These are phyloP conservation scores for Plasmodium billcollinsi DNA, from an alignment of 169 alveolate genomes.

Conservation along the genomic window DNA sequence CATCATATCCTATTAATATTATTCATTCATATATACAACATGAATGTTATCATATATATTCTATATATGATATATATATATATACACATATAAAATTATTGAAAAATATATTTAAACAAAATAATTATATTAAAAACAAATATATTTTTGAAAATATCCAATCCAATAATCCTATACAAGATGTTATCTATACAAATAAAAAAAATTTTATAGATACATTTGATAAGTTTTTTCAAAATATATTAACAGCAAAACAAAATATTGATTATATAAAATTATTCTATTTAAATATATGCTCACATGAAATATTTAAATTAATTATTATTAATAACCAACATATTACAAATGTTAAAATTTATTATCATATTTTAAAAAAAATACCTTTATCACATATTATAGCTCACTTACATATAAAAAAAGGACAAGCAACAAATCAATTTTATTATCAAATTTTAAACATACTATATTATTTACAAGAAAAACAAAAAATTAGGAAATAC, in stretches of 20 bases:
- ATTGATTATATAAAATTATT: slow-evolving; percentile 41
- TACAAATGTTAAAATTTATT: slow-evolving; percentile 33
- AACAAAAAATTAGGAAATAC: not conserved
- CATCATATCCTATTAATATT: slow-evolving; percentile 18
- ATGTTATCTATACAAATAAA: slow-evolving; percentile 26
- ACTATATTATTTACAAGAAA: slow-evolving; percentile 22
- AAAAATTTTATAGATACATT: slow-evolving; percentile 21
- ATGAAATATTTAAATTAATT: slow-evolving; percentile 32
- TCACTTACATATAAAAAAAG: slow-evolving; percentile 2
- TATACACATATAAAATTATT: slow-evolving; percentile 36
- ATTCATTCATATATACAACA: slow-evolving; percentile 33
- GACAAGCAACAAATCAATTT: not conserved
- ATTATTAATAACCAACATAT: not conserved
- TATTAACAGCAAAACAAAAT: not conserved
- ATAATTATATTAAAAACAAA: slow-evolving; percentile 15
- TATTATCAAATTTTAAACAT: slow-evolving; percentile 14
- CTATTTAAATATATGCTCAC: slow-evolving; percentile 34
- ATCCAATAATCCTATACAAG: slow-evolving; percentile 25
- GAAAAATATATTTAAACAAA: slow-evolving; percentile 46
- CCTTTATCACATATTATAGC: not conserved
- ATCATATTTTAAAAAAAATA: slow-evolving; percentile 19
- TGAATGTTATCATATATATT: slow-evolving; percentile 7
- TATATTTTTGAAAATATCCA: slow-evolving; percentile 30
- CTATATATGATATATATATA: slow-evolving; percentile 44
- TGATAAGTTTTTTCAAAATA: slow-evolving; percentile 34